These are phyloP conservation scores for Ophiostoma ips DNA, from an alignment of 2,329 filamentous ascomycete species.

Conservation along the genomic window DNA sequence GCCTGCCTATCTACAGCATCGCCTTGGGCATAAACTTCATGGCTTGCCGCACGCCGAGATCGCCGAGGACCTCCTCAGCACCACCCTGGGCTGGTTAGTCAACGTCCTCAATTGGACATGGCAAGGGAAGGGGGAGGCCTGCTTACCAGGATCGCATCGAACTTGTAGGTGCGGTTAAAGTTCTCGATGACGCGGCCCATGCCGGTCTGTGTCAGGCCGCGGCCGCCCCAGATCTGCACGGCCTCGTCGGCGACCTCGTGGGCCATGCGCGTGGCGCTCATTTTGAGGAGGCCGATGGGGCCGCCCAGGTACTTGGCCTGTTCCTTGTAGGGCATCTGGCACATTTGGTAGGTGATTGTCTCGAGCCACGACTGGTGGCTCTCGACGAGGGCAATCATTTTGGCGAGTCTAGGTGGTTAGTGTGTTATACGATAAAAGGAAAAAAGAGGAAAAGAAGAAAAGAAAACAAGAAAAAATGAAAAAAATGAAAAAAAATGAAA, in stretches of 20 bases:
- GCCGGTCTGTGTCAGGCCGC: conserved; percentile 64
- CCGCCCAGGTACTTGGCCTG: conserved; percentile 64
- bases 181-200: conserved; percentile 76
- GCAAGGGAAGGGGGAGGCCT: too few relatives aligned
- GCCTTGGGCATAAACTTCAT: conserved; percentile 76
- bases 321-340: conserved; percentile 64
- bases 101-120: neutral
- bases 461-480: conserved; percentile 25
- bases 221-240: conserved; percentile 74
- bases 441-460: conserved; percentile 25
- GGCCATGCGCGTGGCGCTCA: conserved; percentile 59
- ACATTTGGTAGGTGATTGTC: conserved; percentile 77
- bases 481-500: conserved; percentile 24
- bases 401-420: conserved; percentile 42
- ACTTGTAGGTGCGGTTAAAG: conserved; percentile 77
- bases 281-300: conserved; percentile 72
- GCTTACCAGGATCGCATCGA: conserved; percentile 50
- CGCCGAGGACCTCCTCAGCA: conserved; percentile 68
- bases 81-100: conserved; percentile 36
- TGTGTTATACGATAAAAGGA: conserved; percentile 41
- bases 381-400: conserved; percentile 74
- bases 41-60: conserved; percentile 71
- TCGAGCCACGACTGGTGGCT: conserved; percentile 80
- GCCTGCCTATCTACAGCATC: conserved; percentile 44
- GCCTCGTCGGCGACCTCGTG: conserved; percentile 76